Conservation (phyloP, 768 basidiomycete species). For the Kwoniella mangroviensis region DNA sequence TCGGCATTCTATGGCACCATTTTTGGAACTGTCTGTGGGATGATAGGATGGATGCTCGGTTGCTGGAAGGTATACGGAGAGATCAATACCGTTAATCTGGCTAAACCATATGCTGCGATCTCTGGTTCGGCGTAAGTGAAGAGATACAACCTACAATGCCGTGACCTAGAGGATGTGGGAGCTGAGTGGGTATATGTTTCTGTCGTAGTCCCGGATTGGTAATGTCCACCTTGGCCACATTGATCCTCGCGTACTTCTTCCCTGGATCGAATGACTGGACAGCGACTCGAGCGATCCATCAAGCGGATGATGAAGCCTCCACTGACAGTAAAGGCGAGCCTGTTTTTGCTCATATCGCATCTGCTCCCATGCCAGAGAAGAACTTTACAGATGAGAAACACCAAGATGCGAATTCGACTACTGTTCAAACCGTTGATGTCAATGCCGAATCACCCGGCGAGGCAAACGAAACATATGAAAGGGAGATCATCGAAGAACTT, state of each 20-base stretch:
- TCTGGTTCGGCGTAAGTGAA: constrained; percentile 31
- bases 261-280: constrained; percentile 35
- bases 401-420: constrained; percentile 11
- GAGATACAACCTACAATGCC: neutral
- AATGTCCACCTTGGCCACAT: constrained; percentile 26
- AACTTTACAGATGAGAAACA: constrained; percentile 1
- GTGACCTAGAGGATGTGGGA: too few species aligned
- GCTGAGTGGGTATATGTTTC: neutral
- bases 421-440: constrained; percentile 2
- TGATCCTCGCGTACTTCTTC: constrained; percentile 25
- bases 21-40: constrained; percentile 29
- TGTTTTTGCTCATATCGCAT: constrained; percentile 6
- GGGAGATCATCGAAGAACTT: constrained; percentile 9
- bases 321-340: constrained; percentile 10
- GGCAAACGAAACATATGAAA: neutral
- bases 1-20: constrained; percentile 35
- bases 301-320: constrained; percentile 25
- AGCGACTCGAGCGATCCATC: constrained; percentile 33
- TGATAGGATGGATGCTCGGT: constrained; percentile 34
- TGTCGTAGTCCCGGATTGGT: constrained; percentile 30
- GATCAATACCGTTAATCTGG: constrained; percentile 36
- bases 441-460: constrained; percentile 3
- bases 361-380: neutral
- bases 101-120: constrained; percentile 33
- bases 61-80: constrained; percentile 34